Percentiles rank a stretch among this genome's conserved stretches.
Evolutionary conservation across 345 rosid species (phyloP).

Genomic region (Tarenaya hassleriana): DNA sequence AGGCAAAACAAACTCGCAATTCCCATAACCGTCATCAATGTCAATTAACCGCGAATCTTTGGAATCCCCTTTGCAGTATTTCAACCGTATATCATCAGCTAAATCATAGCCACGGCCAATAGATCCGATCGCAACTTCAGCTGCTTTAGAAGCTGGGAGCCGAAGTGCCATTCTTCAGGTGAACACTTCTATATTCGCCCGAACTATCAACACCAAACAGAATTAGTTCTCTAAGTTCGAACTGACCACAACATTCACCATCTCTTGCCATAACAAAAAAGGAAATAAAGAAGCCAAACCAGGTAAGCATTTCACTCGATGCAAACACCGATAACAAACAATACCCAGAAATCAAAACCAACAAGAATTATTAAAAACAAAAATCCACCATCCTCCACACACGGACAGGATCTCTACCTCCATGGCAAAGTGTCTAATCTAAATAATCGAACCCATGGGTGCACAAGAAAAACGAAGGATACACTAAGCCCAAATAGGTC

Average conservation of each 20-base stretch:
- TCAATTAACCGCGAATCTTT: slow-evolving; percentile 57
- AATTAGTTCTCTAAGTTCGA: neutral
- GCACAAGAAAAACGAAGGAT: no score
- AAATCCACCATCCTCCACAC: neutral
- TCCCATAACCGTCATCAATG: slow-evolving; percentile 48
- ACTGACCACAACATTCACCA: slow-evolving; percentile 20
- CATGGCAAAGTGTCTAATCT: neutral
- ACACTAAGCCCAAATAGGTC: no score
- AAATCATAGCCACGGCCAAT: slow-evolving; percentile 90
- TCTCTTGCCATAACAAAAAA: neutral
- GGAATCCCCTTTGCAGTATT: slow-evolving; percentile 61
- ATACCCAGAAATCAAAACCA: slow-evolving; percentile 15
- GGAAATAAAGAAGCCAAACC: slow-evolving; percentile 1
- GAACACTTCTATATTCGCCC: slow-evolving; percentile 23
- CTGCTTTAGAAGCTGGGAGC: slow-evolving; percentile 67
- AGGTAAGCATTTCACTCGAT: neutral
- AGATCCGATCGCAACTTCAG: slow-evolving; percentile 75
- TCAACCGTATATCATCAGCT: slow-evolving; percentile 64
- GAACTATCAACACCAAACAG: slow-evolving; percentile 1
- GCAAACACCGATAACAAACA: slow-evolving; percentile 4
- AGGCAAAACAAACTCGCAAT: slow-evolving; percentile 60
- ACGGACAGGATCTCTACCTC: slow-evolving; percentile 7
- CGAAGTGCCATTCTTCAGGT: slow-evolving; percentile 62
- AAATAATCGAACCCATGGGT: slow-evolving; percentile 9
- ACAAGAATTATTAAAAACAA: neutral